phyloP scores from a whole-genome alignment of 2,329 filamentous ascomycete genomes.

The Beauveria medogensis region DNA sequence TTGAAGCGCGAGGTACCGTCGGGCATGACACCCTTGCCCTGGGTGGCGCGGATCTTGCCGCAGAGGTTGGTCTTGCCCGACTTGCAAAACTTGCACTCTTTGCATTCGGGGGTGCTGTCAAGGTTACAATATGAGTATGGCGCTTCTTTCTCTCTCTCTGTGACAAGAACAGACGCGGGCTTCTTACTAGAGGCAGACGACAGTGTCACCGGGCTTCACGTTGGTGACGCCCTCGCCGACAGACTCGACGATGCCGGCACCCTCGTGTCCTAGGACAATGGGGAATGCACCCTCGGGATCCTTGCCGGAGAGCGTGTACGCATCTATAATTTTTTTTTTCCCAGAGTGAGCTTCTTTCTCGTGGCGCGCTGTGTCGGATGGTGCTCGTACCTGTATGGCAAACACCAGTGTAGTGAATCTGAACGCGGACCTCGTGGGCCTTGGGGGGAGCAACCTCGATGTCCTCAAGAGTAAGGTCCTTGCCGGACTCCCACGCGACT shows the following conservation, averaged over 20 bases:
- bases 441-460: slow-evolving; percentile 83
- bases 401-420: slow-evolving; percentile 96
- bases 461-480: slow-evolving; percentile 82
- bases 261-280: slow-evolving; percentile 82
- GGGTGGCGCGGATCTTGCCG: slow-evolving; percentile 95
- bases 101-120: slow-evolving; percentile 83
- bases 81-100: slow-evolving; percentile 99
- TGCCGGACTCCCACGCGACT: slow-evolving; percentile 93
- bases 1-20: slow-evolving; percentile 93
- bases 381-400: slow-evolving; percentile 77
- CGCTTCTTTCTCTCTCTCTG: neutral
- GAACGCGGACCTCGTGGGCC: slow-evolving; percentile 91
- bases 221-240: slow-evolving; percentile 91
- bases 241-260: slow-evolving; percentile 86
- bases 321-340: slow-evolving; percentile 46
- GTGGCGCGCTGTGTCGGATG: neutral
- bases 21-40: slow-evolving; percentile 94
- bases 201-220: slow-evolving; percentile 89
- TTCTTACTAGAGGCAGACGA: slow-evolving; percentile 74
- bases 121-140: no score
- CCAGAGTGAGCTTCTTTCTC: neutral
- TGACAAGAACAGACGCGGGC: neutral
- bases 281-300: slow-evolving; percentile 94
- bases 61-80: slow-evolving; percentile 99
- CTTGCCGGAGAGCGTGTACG: slow-evolving; percentile 92